Percentiles rank a stretch among this genome's conserved stretches.
Evolutionary conservation across 441 rosid species (phyloP).

Genomic region (Hura crepitans): DNA sequence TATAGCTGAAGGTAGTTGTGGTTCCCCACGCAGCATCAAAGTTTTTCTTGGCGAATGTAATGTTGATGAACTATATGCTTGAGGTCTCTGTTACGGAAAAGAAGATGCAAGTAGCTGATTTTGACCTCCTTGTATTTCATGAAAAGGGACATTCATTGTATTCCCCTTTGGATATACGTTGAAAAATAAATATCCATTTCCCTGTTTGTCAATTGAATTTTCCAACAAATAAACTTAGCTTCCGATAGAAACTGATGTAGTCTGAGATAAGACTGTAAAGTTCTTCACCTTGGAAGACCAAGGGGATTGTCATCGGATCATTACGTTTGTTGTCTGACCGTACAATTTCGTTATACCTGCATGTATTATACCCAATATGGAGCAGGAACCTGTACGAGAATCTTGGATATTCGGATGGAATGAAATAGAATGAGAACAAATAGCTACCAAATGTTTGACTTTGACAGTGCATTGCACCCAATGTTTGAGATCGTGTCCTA

Average conservation of each 20-base stretch:
- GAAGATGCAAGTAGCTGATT: conserved; percentile 27
- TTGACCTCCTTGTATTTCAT: conserved; percentile 20
- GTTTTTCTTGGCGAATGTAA: conserved; percentile 84
- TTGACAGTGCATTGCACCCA: too few relatives aligned
- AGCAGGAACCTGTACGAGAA: neutral
- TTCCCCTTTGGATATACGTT: neutral
- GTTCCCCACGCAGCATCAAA: conserved; percentile 87
- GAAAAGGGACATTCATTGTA: conserved; percentile 5
- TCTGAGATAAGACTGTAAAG: neutral
- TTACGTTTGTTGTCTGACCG: too few relatives aligned
- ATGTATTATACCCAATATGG: too few relatives aligned
- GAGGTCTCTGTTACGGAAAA: conserved; percentile 16
- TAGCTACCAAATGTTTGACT: too few relatives aligned
- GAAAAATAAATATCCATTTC: conserved; percentile 15
- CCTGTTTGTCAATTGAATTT: neutral
- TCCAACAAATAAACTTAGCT: neutral
- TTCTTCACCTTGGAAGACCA: too few relatives aligned
- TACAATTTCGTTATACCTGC: too few relatives aligned
- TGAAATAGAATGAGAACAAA: too few relatives aligned
- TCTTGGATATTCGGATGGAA: neutral
- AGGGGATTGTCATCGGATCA: too few relatives aligned
- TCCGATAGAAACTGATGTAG: neutral
- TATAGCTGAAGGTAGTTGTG: conserved; percentile 90
- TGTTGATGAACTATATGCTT: conserved; percentile 55
- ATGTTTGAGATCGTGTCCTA: too few relatives aligned